Percentiles rank a stretch among this genome's conserved stretches.
These are phyloP conservation scores for Ustilaginoidea virens DNA, from an alignment of 2,329 filamentous ascomycete genomes.

Conservation along the genomic window DNA sequence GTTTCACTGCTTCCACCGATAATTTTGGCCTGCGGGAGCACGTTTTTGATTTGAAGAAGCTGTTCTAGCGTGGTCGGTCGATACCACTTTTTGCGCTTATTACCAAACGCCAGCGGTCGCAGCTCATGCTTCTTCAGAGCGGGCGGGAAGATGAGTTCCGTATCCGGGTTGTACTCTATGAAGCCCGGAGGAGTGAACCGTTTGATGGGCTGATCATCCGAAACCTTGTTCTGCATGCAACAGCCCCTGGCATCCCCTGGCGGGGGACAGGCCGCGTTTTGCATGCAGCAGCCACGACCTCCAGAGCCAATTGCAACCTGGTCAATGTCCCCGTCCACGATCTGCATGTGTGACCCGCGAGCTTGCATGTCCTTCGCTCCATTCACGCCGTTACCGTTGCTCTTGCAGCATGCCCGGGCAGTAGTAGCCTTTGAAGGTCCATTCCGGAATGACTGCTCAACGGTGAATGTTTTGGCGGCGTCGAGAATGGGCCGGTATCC, in stretches of 20 bases:
- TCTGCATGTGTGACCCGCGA: too few relatives aligned
- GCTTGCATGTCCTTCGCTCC: not conserved
- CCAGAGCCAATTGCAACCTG: too few relatives aligned
- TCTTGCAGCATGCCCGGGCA: conserved; percentile 22
- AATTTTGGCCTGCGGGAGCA: conserved; percentile 74
- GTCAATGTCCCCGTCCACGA: too few relatives aligned
- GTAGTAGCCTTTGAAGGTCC: conserved; percentile 6
- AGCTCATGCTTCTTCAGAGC: conserved; percentile 69
- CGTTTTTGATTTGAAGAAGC: conserved; percentile 79
- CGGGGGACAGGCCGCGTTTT: conserved; percentile 32
- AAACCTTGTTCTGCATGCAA: conserved; percentile 47
- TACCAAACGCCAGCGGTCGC: conserved; percentile 73
- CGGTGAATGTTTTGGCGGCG: conserved; percentile 78
- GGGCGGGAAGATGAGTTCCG: conserved; percentile 89
- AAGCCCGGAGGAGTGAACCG: conserved; percentile 77
- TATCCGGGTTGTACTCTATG: conserved; percentile 86
- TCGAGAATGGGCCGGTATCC: conserved; percentile 90
- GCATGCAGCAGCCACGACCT: conserved; percentile 47
- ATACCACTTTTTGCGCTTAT: conserved; percentile 90
- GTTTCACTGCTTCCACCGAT: conserved; percentile 95
- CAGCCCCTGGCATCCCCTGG: conserved; percentile 41
- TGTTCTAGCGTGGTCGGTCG: conserved; percentile 76
- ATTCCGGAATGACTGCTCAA: conserved; percentile 22
- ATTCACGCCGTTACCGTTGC: conserved; percentile 16
- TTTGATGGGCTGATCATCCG: conserved; percentile 40